Conservation (phyloP, 2,329 filamentous ascomycete species). For the Ceratocystis ficicola region DNA sequence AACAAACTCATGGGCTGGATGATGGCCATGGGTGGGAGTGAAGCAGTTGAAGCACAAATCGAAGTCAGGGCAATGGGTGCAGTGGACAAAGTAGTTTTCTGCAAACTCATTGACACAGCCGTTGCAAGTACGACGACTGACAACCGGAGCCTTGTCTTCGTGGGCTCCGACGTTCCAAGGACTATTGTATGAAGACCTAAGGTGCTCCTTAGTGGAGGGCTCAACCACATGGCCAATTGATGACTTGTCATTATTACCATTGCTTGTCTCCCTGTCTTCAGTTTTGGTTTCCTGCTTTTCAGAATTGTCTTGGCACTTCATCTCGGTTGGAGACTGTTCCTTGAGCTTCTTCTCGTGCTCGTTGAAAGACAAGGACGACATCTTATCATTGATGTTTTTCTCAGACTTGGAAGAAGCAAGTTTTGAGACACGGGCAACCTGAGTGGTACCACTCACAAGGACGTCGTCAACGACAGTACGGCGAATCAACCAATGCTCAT, state of each 20-base stretch:
- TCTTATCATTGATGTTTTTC: background rate
- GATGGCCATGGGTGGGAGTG: slow-evolving; percentile 70
- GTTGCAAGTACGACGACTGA: slow-evolving; percentile 56
- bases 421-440: slow-evolving; percentile 42
- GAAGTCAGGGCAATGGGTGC: slow-evolving; percentile 72
- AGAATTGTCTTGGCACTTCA: background rate
- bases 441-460: slow-evolving; percentile 75
- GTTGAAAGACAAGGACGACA: background rate
- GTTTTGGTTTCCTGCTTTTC: too few species aligned
- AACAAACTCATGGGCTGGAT: slow-evolving; percentile 72
- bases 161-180: background rate
- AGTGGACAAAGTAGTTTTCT: slow-evolving; percentile 75
- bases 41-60: slow-evolving; percentile 85
- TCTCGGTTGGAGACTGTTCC: background rate
- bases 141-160: background rate
- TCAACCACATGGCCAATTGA: too few species aligned
- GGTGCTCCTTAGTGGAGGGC: too few species aligned
- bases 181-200: background rate
- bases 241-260: background rate
- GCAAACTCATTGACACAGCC: slow-evolving; percentile 47
- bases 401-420: background rate
- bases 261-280: background rate
- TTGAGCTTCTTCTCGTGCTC: background rate
- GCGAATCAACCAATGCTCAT: slow-evolving; percentile 90
- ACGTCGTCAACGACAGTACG: slow-evolving; percentile 65